Evolutionary conservation across 306 rosid genomes (phyloP).

Genomic region (Prunus mira): DNA sequence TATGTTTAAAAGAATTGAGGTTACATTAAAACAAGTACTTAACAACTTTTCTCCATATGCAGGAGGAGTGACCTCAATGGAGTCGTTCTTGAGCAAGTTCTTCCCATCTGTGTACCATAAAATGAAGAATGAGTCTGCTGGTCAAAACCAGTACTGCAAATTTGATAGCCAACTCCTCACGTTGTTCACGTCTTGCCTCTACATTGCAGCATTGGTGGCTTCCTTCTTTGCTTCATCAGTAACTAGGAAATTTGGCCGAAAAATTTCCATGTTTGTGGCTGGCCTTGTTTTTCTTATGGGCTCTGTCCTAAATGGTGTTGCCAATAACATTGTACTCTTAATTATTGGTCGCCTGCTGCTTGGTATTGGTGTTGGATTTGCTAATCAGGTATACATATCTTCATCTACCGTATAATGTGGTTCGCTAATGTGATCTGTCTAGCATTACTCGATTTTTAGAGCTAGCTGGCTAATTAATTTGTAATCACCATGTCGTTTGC

Average conservation of each 20-base stretch:
- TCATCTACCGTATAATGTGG: not conserved
- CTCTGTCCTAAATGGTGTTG: conserved; percentile 46
- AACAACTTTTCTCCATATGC: not conserved
- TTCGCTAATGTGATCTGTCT: not conserved
- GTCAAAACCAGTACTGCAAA: conserved; percentile 52
- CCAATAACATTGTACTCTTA: conserved; percentile 30
- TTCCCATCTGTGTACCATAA: conserved; percentile 41
- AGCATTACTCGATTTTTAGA: not conserved
- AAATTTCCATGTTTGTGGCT: conserved; percentile 42
- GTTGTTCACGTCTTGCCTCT: conserved; percentile 60
- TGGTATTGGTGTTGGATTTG: conserved; percentile 65
- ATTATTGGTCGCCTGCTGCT: conserved; percentile 54
- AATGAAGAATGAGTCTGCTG: conserved; percentile 34
- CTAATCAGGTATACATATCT: conserved; percentile 51
- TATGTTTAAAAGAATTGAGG: not conserved
- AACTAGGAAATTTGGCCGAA: conserved; percentile 45
- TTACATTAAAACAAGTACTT: not conserved
- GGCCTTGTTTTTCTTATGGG: conserved; percentile 51
- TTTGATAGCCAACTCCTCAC: conserved; percentile 61
- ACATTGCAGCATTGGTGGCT: conserved; percentile 51
- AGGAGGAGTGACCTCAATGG: conserved; percentile 48
- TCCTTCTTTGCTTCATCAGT: conserved; percentile 53
- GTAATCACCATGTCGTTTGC: not conserved
- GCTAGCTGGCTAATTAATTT: not conserved
- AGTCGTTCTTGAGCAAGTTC: conserved; percentile 33